Base-by-base conservation (phyloP, 2,329 filamentous ascomycete species). In the Annulohypoxylon truncatum region DNA sequence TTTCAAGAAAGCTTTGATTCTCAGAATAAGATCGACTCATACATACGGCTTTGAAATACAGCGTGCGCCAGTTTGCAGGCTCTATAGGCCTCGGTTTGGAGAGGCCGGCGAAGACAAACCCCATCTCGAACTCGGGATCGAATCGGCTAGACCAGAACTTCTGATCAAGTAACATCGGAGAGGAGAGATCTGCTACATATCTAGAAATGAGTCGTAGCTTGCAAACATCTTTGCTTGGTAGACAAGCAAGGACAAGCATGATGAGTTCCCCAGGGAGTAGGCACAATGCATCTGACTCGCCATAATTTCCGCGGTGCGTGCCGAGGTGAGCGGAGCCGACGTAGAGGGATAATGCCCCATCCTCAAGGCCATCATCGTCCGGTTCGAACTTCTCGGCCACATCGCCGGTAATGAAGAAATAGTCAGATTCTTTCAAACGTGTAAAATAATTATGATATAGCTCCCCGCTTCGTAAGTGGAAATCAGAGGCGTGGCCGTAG, bases 101-200 rank as follows among this genome's bases (percentile, higher is more conserved):
- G 18, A 63, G 33, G 4, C 60, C 61, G 31, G 69, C 69, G 42
- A 73, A 73, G 8, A 66, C 69, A 26, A 73, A 74, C 0, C 51
- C 69, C 65, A 73, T 70, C 53, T 73, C 71, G 31, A 50, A 53
- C 8, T 66, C 61, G 1, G 24, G 15, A 3, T 44, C 44, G 47
- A 73, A 74, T n/a, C 72, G 68, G 26, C 66, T 72, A 2, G 63
- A 54, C 71, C 72, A 73, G 55, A 74, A 73, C 1, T 47, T 31
- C 47, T 70, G 72, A 12, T 65, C 48, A 8, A 73, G 65, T 2
- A 64, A 42, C 2, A 20, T 28, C 2, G 67, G 67, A 4, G 61
- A 18, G 13, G 69, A 62, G 9, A 61, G 57, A 20, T 56, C 53
- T 24, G 69, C 67, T 22, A 70, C 55, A 38, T 66, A 60, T 31